These are phyloP conservation scores for Fusarium sp. DNA, from an alignment of 2,329 filamentous ascomycete species.

Conservation along the genomic window DNA sequence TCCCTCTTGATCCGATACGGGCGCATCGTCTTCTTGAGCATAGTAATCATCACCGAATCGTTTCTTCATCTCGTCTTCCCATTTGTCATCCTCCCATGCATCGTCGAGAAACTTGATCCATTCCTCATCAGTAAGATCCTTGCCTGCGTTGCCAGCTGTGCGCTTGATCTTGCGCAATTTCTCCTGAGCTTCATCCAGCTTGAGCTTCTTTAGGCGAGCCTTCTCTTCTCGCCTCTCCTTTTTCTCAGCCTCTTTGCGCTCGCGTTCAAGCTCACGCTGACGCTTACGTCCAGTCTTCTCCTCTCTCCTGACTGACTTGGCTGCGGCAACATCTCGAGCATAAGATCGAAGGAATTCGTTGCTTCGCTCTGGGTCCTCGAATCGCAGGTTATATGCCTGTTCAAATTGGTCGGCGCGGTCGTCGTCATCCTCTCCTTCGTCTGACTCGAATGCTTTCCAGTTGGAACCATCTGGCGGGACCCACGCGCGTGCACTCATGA, in stretches of 20 bases:
- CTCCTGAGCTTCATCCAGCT: constrained; percentile 88
- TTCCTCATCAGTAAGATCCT: constrained; percentile 76
- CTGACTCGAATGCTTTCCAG: constrained; percentile 89
- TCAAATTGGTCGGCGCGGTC: constrained; percentile 88
- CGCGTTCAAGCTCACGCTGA: constrained; percentile 80
- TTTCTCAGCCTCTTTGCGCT: constrained; percentile 83
- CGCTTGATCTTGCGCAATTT: constrained; percentile 91
- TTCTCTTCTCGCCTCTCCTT: constrained; percentile 81
- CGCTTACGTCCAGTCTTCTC: constrained; percentile 82
- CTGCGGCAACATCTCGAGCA: constrained; percentile 84
- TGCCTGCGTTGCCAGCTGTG: constrained; percentile 81
- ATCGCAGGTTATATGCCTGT: constrained; percentile 93
- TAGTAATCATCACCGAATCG: constrained; percentile 95
- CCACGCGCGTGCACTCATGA: constrained; percentile 93
- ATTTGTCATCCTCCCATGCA: constrained; percentile 88
- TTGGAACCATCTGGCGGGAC: constrained; percentile 73
- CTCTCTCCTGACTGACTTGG: constrained; percentile 87
- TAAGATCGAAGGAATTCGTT: constrained; percentile 92
- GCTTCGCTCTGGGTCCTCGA: constrained; percentile 88
- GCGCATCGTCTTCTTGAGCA: constrained; percentile 75
- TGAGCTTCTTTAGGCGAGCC: constrained; percentile 84
- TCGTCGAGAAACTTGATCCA: constrained; percentile 88
- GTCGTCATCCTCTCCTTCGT: constrained; percentile 82
- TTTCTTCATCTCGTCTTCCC: constrained; percentile 90
- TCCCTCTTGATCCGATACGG: constrained; percentile 72